These are phyloP conservation scores for Lasiosphaeriaceae sp. DNA, from an alignment of 495 filamentous ascomycete genomes.

Conservation along the genomic window DNA sequence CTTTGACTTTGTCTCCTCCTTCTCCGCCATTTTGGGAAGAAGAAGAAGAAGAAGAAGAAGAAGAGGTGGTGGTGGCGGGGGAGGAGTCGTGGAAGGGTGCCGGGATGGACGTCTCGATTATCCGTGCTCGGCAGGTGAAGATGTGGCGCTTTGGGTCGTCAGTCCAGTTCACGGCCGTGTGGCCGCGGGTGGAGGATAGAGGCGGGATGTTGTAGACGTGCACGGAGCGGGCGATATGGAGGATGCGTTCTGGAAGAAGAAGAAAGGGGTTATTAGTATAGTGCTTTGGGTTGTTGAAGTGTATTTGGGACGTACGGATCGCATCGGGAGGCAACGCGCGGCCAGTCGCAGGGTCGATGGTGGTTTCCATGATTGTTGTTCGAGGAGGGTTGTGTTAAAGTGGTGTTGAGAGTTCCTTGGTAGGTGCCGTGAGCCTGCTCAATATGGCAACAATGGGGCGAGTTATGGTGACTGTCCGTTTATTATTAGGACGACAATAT, in stretches of 20 bases:
- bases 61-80: conserved; percentile 9
- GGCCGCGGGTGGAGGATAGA: conserved; percentile 62
- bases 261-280: conserved; percentile 44
- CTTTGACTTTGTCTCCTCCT: conserved; percentile 53
- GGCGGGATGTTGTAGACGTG: conserved; percentile 79
- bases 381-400: not conserved
- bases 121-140: conserved; percentile 75
- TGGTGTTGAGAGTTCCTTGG: not conserved
- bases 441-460: too few species aligned
- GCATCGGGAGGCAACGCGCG: not conserved
- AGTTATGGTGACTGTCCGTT: too few species aligned
- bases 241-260: conserved; percentile 62
- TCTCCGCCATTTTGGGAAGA: conserved; percentile 26
- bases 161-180: conserved; percentile 75
- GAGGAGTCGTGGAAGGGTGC: not conserved
- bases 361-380: not conserved
- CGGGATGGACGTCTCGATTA: conserved; percentile 67
- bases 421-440: too few species aligned
- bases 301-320: not conserved
- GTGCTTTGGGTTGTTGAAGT: too few species aligned
- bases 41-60: too few species aligned
- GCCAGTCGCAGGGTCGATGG: not conserved
- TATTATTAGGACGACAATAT: too few species aligned
- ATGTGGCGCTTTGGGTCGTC: conserved; percentile 63
- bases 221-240: conserved; percentile 64